phyloP scores from a whole-genome alignment of 2,329 filamentous ascomycete species.

The Fusarium coicis region DNA sequence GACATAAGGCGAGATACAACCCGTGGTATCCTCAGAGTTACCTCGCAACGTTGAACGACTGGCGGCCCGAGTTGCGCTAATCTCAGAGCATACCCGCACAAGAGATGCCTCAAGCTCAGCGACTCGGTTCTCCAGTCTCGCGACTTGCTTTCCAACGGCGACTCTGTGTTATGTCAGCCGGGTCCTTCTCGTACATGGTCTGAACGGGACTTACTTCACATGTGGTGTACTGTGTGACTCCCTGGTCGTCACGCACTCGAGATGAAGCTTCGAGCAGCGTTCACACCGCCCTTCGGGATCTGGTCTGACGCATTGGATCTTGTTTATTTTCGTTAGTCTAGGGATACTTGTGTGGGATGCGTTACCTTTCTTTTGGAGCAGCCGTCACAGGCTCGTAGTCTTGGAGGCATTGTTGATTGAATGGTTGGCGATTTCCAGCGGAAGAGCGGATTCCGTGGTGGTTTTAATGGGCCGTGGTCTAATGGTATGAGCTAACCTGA shows the following conservation, averaged over 20 bases:
- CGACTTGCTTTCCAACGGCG: neutral
- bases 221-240: neutral
- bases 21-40: neutral
- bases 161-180: neutral
- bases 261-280: neutral
- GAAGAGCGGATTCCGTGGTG: neutral
- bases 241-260: neutral
- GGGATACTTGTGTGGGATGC: rapidly evolving
- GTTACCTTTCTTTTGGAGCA: neutral
- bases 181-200: rapidly evolving
- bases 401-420: neutral
- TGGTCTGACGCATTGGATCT: neutral
- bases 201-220: rapidly evolving
- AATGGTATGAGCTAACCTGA: neutral
- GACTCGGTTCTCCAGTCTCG: neutral
- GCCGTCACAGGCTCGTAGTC: neutral
- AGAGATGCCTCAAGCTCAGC: neutral
- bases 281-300: neutral
- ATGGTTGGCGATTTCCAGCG: rapidly evolving
- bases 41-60: neutral
- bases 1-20: neutral
- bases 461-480: neutral
- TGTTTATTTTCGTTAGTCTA: neutral
- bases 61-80: too few relatives aligned
- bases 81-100: neutral